Evolutionary conservation across 306 rosid species (phyloP).

Genomic region (Cucumis hystrix): DNA sequence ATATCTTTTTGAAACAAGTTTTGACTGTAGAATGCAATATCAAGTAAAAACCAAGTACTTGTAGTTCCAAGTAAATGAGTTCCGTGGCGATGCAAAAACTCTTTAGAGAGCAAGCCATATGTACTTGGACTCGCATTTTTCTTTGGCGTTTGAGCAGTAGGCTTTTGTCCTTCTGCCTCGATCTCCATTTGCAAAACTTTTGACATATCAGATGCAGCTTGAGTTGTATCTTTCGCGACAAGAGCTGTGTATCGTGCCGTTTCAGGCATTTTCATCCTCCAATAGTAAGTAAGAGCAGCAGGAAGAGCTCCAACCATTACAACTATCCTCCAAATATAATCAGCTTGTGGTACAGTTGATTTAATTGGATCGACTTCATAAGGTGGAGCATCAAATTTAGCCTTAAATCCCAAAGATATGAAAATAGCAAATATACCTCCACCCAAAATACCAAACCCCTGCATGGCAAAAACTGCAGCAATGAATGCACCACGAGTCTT

Average conservation of each 20-base stretch:
- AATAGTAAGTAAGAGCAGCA: slow-evolving; percentile 54
- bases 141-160: background rate
- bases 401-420: slow-evolving; percentile 16
- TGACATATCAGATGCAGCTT: slow-evolving; percentile 61
- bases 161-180: slow-evolving; percentile 17
- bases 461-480: slow-evolving; percentile 83
- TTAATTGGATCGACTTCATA: slow-evolving; percentile 22
- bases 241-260: slow-evolving; percentile 73
- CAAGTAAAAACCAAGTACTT: slow-evolving; percentile 60
- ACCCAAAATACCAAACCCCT: slow-evolving; percentile 64
- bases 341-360: slow-evolving; percentile 59
- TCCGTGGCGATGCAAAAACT: slow-evolving; percentile 53
- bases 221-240: slow-evolving; percentile 40
- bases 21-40: slow-evolving; percentile 60
- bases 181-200: slow-evolving; percentile 50
- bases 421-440: slow-evolving; percentile 57
- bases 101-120: slow-evolving; percentile 24
- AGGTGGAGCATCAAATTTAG: slow-evolving; percentile 21
- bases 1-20: slow-evolving; percentile 64
- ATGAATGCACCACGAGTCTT: slow-evolving; percentile 70
- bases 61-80: slow-evolving; percentile 55
- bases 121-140: background rate
- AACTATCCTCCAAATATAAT: slow-evolving; percentile 53
- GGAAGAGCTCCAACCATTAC: slow-evolving; percentile 67
- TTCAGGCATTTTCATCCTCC: slow-evolving; percentile 67